Evolutionary conservation across 306 rosid genomes (phyloP), one percentile per base, ranked within the genome.

Genomic region (Cucumis melo): DNA sequence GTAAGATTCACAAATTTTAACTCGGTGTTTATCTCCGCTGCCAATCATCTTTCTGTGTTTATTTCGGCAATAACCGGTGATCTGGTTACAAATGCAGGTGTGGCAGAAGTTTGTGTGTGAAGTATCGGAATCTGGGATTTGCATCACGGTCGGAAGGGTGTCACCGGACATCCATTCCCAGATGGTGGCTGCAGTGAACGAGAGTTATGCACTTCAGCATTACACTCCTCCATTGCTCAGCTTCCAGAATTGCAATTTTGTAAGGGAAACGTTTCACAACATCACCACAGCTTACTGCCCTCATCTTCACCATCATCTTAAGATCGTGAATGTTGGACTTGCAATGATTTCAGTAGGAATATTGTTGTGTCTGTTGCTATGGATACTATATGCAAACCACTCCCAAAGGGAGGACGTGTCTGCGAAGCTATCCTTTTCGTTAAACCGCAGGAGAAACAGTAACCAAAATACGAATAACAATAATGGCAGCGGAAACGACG

Each of bases 341-440:
- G 97, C 89, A 19, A 87, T 94, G 81, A 84, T 90, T 64, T 94
- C 99, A 17, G 97, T 90, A 19, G 97, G 96, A 65, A 91, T 92
- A 51, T 77, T 94, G 81, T 91, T 94, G 65, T 92, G 97, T 66
- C 99, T 94, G 68, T 88, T 94, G 78, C 90, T 94, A 50, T 94
- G 99, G 99, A 78, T 90, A 75, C 93, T 94, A 51, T 92, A 88
- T 84, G 88, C 99, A 76, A 92, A 94, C 97, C 93, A 90, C 96
- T 91, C 91, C 89, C 84, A 39, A 87, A 86, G 88, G 89, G 91
- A 80, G 88, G 96, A 84, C 68, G 97, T 41, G 97, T 86, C 85
- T 88, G 95, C 21, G 73, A 86, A 86, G 77, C 84, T 85, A 78
- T 87, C 86, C 83, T 78, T 86, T 2, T 83, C 81, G 24, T 78